Conservation (phyloP, 441 rosid species). For the Erodium moschatum region DNA sequence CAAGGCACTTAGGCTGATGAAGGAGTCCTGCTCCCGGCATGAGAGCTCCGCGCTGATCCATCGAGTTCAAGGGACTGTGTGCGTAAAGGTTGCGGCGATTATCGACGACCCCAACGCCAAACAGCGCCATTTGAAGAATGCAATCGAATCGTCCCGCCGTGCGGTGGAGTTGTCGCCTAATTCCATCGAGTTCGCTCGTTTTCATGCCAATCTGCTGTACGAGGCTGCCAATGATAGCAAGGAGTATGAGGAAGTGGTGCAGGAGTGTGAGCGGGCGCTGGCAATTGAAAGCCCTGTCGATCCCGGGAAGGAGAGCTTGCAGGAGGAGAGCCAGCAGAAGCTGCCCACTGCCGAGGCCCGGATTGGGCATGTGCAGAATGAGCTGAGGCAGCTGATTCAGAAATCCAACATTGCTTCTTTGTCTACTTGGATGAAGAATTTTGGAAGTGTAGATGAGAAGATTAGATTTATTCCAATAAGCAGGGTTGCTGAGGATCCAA, state of each 20-base stretch:
- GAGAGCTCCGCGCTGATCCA: conserved; percentile 52
- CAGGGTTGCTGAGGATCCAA: conserved; percentile 68
- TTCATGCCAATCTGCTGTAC: conserved; percentile 68
- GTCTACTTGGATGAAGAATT: conserved; percentile 69
- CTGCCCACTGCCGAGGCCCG: conserved; percentile 55
- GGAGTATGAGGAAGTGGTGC: conserved; percentile 72
- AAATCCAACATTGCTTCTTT: conserved; percentile 59
- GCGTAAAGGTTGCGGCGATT: conserved; percentile 62
- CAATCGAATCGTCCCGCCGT: conserved; percentile 58
- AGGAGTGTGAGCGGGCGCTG: conserved; percentile 74
- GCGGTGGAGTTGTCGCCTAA: conserved; percentile 66
- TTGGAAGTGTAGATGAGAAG: conserved; percentile 75
- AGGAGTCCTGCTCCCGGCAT: conserved; percentile 50
- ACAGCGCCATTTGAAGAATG: conserved; percentile 52
- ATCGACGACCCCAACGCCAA: conserved; percentile 64
- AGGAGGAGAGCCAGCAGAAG: conserved; percentile 80
- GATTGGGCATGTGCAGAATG: conserved; percentile 63
- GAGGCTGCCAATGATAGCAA: conserved; percentile 67
- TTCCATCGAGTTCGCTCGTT: conserved; percentile 73
- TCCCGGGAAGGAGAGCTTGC: conserved; percentile 83
- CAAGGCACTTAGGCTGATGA: conserved; percentile 76
- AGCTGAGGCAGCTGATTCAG: conserved; percentile 59
- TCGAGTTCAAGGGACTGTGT: conserved; percentile 82
- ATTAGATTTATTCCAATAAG: conserved; percentile 60
- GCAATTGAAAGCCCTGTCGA: conserved; percentile 62